Percentiles rank a stretch among this genome's conserved stretches.
phyloP scores from a whole-genome alignment of 164 flowering plant species.

The Akebia trifoliata region DNA sequence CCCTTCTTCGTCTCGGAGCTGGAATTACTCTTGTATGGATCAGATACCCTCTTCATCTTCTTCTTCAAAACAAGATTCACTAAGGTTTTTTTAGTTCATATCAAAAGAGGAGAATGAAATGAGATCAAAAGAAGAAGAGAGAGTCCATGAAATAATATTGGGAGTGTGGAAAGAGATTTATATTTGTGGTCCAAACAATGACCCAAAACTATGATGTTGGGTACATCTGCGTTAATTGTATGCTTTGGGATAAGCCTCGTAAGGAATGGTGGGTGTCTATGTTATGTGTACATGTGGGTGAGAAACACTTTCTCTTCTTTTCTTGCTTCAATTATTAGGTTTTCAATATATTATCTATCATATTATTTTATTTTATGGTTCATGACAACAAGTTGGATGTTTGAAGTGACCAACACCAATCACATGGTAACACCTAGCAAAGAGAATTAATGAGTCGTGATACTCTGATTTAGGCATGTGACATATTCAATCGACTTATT shows the following conservation, averaged over 20 bases:
- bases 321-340: constrained; percentile 4
- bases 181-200: constrained; percentile 1
- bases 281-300: not conserved
- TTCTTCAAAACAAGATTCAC: too few relatives aligned
- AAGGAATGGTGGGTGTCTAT: constrained; percentile 2
- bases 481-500: too few relatives aligned
- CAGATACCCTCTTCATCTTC: not conserved
- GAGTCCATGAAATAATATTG: not conserved
- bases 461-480: too few relatives aligned
- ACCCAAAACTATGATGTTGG: constrained; percentile 1
- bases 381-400: too few relatives aligned
- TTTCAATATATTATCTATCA: not conserved
- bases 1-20: not conserved
- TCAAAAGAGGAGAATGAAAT: not conserved
- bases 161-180: not conserved
- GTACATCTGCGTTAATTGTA: not conserved
- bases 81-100: too few relatives aligned
- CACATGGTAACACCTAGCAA: too few relatives aligned
- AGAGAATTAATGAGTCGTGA: too few relatives aligned
- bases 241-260: not conserved
- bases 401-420: too few relatives aligned
- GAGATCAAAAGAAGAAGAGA: not conserved
- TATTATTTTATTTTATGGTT: too few relatives aligned
- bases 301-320: constrained; percentile 1
- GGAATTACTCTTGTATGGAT: not conserved